Base-by-base conservation (phyloP, 2,329 filamentous ascomycete species). In the Pseudogymnoascus destructans region DNA sequence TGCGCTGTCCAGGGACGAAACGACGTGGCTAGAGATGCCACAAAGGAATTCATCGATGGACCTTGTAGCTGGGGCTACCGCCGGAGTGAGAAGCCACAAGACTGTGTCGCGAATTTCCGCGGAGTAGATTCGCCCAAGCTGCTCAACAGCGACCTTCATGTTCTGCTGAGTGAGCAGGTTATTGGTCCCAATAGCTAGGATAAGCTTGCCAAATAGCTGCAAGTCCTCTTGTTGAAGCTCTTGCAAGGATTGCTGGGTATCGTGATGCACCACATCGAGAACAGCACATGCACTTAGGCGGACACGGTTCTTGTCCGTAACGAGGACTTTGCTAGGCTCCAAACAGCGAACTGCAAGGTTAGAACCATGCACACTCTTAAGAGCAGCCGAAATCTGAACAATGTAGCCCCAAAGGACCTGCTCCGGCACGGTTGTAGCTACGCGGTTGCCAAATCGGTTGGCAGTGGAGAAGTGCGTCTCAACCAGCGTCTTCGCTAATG, bases 211-310 rank as follows among this genome's bases (percentile, higher is more conserved):
- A 57, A 98, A 86, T 60, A 89, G 86, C 61, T 86, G 75, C 19
- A 98, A 80, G 66, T 98, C 93, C 63, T 95, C 88, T 65, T 89
- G 84, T 68, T 98, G 93, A 0, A 93, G 77, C 35, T 97, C 89
- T 15, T 79, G 72, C 1, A 92, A 66, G 2, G 85, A 77, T 21
- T 82, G 81, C 56, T 82, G 78, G 30, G 79, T 75, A 57, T 96
- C 91, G 66, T 83, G 89, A 60, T 95, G 85, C 15, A 95, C 80
- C 32, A 98, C 89, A 67, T 98, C 93, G 60, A 95, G 76, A 30
- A 98, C 85, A 1, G 85, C 87, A 70, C 92, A 97, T 13, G 87
- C 90, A 66, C 87, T 92, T 40, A 98, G 76, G 30, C 92, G 85
- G 62, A 98, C 82, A 30, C 91, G 86, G 68, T 92, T 93, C 72